Percentiles rank a stretch among this genome's conserved stretches.
Conservation (phyloP, 73 alveolate genomes). For the Paramecium pentaurelia region DNA sequence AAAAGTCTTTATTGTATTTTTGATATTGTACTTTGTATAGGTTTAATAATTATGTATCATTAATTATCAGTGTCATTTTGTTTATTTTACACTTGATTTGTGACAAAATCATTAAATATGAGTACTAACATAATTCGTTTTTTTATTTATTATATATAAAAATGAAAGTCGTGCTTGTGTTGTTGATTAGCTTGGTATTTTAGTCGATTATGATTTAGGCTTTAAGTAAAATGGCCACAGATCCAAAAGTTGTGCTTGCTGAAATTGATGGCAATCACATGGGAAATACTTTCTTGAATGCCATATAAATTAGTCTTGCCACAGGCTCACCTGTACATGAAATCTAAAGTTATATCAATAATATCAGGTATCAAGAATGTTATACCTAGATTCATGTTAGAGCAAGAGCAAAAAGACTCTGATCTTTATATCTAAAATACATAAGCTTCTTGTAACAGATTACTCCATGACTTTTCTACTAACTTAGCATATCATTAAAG, state of each 20-base stretch:
- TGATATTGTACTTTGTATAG: neutral
- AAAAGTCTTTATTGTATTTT: no score
- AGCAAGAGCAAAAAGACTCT: conserved; percentile 18
- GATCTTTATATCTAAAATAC: conserved; percentile 46
- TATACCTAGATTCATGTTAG: conserved; percentile 13
- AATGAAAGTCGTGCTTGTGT: neutral
- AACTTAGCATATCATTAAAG: conserved; percentile 30
- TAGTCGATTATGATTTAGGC: neutral
- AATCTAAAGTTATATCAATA: conserved; percentile 27
- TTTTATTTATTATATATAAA: neutral
- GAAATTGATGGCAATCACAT: conserved; percentile 34
- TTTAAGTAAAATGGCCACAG: neutral
- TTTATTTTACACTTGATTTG: neutral
- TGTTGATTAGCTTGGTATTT: neutral
- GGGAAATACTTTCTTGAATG: conserved; percentile 42
- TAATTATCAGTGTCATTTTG: neutral
- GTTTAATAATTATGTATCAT: no score
- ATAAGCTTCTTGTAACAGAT: conserved; percentile 5
- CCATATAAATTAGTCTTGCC: conserved; percentile 17
- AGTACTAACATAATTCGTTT: neutral
- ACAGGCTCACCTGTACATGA: conserved; percentile 49
- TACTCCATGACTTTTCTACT: conserved; percentile 38
- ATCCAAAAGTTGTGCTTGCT: conserved; percentile 32
- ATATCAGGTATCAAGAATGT: neutral
- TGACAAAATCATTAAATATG: neutral